Conservation (phyloP, 305 asterid species). For the Plantago rigida region DNA sequence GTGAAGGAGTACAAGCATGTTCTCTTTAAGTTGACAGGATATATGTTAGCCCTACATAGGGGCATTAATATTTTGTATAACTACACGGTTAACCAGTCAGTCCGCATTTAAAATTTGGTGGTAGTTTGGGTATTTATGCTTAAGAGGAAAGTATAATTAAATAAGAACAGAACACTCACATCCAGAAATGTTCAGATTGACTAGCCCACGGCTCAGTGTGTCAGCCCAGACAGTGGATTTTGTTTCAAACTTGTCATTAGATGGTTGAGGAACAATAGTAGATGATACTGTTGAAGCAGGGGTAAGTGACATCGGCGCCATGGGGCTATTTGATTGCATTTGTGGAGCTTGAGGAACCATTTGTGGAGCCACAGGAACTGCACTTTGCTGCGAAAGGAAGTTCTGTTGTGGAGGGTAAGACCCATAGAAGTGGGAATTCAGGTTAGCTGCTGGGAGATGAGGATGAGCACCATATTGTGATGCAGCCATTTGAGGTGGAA, state of each 20-base stretch:
- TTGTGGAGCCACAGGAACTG: slow-evolving; percentile 35
- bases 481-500: slow-evolving; percentile 30
- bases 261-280: slow-evolving; percentile 45
- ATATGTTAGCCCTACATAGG: neutral
- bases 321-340: slow-evolving; percentile 32
- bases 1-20: too few species aligned
- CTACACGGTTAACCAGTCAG: neutral
- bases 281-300: slow-evolving; percentile 40
- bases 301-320: slow-evolving; percentile 26
- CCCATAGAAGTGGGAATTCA: slow-evolving; percentile 46
- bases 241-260: slow-evolving; percentile 72
- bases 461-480: slow-evolving; percentile 1
- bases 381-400: slow-evolving; percentile 33
- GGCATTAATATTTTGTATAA: neutral
- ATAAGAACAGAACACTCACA: slow-evolving; percentile 40
- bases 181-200: slow-evolving; percentile 87
- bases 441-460: slow-evolving; percentile 32
- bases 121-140: neutral
- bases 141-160: neutral
- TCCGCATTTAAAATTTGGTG: neutral
- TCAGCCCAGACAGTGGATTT: slow-evolving; percentile 94
- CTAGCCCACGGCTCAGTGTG: slow-evolving; percentile 90
- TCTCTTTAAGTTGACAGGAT: too few species aligned
- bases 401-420: slow-evolving; percentile 37
- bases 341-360: slow-evolving; percentile 40